phyloP scores from a whole-genome alignment of 139 green algal genomes.

The Chlorella sp. region DNA sequence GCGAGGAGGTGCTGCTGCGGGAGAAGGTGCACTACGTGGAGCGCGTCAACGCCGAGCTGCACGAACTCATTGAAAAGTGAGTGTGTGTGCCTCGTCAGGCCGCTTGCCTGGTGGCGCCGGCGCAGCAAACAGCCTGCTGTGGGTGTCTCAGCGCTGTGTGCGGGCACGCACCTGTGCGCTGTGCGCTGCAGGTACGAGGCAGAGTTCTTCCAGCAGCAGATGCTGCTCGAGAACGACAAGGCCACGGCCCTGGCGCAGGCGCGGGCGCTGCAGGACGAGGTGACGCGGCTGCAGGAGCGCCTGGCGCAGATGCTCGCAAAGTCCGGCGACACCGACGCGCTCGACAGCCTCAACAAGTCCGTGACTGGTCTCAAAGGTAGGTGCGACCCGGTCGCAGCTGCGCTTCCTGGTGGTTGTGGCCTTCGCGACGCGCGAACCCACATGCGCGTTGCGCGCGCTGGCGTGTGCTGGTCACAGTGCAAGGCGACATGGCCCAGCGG shows the following conservation, averaged over 20 bases:
- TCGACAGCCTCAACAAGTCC: neutral
- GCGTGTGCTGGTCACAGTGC: no score
- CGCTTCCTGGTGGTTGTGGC: no score
- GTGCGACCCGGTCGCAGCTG: no score
- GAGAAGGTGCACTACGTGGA: constrained; percentile 56
- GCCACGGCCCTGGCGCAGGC: constrained; percentile 2
- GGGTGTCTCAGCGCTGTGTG: no score
- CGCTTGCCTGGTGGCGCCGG: no score
- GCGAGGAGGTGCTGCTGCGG: constrained; percentile 43
- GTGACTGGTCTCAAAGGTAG: no score
- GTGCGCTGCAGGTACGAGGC: constrained; percentile 33
- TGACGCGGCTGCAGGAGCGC: constrained; percentile 39
- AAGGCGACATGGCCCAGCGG: neutral
- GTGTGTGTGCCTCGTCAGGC: no score
- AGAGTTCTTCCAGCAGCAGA: constrained; percentile 32
- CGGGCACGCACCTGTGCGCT: no score
- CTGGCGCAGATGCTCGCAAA: constrained; percentile 30
- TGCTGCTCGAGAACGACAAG: constrained; percentile 38
- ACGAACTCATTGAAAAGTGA: constrained; percentile 48
- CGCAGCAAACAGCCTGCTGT: no score
- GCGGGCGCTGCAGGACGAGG: constrained; percentile 16
- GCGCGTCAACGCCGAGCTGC: constrained; percentile 53
- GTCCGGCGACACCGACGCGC: constrained; percentile 3
- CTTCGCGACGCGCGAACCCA: no score
- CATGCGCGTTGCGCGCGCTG: no score